Evolutionary conservation across 148 eudicot genomes (phyloP), one percentile per base, ranked within the genome.

Genomic region (Amaranthus cruentus): DNA sequence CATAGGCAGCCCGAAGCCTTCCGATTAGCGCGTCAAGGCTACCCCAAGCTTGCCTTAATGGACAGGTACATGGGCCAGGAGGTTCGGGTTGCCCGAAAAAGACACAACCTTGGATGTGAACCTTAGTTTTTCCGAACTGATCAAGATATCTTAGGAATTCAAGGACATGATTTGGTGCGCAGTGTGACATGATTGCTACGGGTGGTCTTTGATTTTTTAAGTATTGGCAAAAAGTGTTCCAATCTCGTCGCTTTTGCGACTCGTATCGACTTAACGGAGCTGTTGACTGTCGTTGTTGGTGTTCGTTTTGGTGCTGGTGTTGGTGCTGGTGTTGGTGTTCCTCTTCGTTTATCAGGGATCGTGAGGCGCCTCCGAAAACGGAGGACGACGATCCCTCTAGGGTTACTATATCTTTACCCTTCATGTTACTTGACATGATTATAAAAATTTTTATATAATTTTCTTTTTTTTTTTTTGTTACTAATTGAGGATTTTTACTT

Each of bases 211-310:
- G 92, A 75, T 88, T 90, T 77, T 84, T 81, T 58, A 90, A 69
- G 87, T 83, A 90, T 70, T 90, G 96, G 6, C 96, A 87, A 50
- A 90, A 90, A 8, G 96, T 90, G 84, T 88, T 88, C 96, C 96
- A 90, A 56, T 90, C 96, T 10, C 96, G 87, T 1, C 96, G 77
- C 53, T 90, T 88, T 60, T 90, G 92, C 0, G 92, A 88, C 84
- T 90, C 92, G 47, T 90, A 88, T 9, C 92, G 85, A 78, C 96
- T 90, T 21, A 83, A 79, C 52, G 82, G 84, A 3, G 81, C 74
- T 42, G 81, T 54, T 44, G 82, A 71, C 46, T 74, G 79, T 5
- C 72, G 66, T 2, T 70, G 69, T 6, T 77, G 84, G 9, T 69
- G 60, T 46, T 38, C 76, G 18, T 69, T 8, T 2, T 65, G 52